A percentile compares a stretch with the other conserved stretches of the same genome.
These are phyloP conservation scores for Buddleja alternifolia DNA, from an alignment of 257 asterid species.

Conservation along the genomic window DNA sequence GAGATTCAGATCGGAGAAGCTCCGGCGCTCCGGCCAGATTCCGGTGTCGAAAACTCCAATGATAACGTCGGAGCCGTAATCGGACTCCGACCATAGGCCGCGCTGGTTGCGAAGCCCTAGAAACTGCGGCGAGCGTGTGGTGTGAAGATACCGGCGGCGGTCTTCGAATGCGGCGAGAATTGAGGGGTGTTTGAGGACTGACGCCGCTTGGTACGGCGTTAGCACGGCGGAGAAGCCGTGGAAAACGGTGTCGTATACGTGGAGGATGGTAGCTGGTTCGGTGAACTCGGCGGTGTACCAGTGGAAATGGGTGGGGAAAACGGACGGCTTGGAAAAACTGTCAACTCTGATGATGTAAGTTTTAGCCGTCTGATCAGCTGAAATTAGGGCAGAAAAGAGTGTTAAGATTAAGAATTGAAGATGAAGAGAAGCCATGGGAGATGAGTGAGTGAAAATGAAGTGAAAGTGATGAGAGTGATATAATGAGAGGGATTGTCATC, in stretches of 20 bases:
- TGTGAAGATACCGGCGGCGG: constrained; percentile 83
- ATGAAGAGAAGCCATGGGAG: constrained; percentile 38
- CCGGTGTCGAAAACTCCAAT: constrained; percentile 90
- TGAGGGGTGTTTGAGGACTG: constrained; percentile 67
- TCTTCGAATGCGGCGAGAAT: constrained; percentile 78
- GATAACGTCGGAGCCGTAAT: constrained; percentile 88
- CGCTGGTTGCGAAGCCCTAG: constrained; percentile 84
- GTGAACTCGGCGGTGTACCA: constrained; percentile 91
- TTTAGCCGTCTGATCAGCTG: constrained; percentile 47
- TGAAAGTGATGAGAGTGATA: constrained; percentile 19
- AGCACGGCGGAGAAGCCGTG: constrained; percentile 91
- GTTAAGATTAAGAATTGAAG: constrained; percentile 29
- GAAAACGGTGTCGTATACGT: constrained; percentile 83
- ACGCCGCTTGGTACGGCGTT: constrained; percentile 63
- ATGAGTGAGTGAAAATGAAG: constrained; percentile 28
- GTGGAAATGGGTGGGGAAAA: constrained; percentile 84
- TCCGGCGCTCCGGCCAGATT: constrained; percentile 94
- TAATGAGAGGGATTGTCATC: constrained; percentile 32
- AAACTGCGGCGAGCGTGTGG: constrained; percentile 97
- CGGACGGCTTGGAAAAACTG: constrained; percentile 72
- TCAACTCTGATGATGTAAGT: constrained; percentile 84
- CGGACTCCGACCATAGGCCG: constrained; percentile 95
- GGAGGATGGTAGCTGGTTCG: constrained; percentile 70
- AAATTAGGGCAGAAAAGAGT: constrained; percentile 20
- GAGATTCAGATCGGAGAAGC: constrained; percentile 86